These are phyloP conservation scores for Orbilia oligospora DNA, from an alignment of 2,329 filamentous ascomycete genomes.

Conservation along the genomic window DNA sequence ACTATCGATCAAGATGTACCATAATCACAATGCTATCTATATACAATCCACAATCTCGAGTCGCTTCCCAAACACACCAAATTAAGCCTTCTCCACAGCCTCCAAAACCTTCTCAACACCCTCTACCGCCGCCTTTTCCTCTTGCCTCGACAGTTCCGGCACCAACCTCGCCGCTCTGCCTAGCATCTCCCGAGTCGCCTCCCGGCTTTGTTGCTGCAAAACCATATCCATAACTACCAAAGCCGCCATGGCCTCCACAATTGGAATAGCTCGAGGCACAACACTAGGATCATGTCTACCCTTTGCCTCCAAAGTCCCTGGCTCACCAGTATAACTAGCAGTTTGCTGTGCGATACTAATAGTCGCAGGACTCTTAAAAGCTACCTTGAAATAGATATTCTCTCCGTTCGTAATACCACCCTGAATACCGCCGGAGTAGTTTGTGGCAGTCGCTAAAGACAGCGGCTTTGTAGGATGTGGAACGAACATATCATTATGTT, in stretches of 20 bases:
- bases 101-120: conserved; percentile 37
- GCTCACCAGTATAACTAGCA: conserved; percentile 80
- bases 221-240: conserved; percentile 89
- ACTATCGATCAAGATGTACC: not conserved
- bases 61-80: not conserved
- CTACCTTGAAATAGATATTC: conserved; percentile 92
- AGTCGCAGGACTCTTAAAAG: conserved; percentile 94
- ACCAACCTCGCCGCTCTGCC: conserved; percentile 46
- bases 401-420: conserved; percentile 95
- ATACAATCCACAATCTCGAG: conserved; percentile 1
- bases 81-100: conserved; percentile 16
- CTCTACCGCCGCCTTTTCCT: conserved; percentile 40
- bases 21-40: conserved; percentile 3
- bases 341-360: conserved; percentile 91
- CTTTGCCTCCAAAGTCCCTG: conserved; percentile 88
- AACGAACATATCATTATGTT: conserved; percentile 91
- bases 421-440: conserved; percentile 95
- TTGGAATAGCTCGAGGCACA: conserved; percentile 86
- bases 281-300: conserved; percentile 95
- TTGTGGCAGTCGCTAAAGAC: conserved; percentile 85
- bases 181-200: conserved; percentile 52
- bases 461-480: conserved; percentile 70
- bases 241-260: conserved; percentile 92
- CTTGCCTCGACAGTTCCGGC: conserved; percentile 34
- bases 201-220: conserved; percentile 79